Evolutionary conservation across 305 asterid genomes (phyloP), one percentile per base, ranked within the genome.

Genomic region (Caryopteris hybrid): DNA sequence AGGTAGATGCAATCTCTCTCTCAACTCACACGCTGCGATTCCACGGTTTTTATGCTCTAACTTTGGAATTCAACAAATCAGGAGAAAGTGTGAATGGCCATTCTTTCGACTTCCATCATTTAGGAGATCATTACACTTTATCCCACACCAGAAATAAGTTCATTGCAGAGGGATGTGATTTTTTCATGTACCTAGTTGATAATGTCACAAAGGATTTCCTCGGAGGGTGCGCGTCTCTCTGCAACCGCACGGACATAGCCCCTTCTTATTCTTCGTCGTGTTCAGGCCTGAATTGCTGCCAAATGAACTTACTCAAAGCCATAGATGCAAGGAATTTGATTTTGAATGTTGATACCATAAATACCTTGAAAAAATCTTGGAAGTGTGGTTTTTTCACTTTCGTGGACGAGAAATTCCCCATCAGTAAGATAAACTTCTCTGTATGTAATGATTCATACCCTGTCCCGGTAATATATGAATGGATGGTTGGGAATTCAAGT

Each of bases 281-380:
- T 27, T 76, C 74, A 12, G 76, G 74, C 46, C 21, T 74, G 25
- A 59, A 71, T 43, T 81, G 86, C 73, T 78, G 86, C 72, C 67
- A 70, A n/a, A 72, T 69, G 14, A 46, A 41, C 31, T 21, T 81
- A 3, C 50, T 50, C 1, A 61, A 45, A n/a, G n/a, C n/a, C n/a
- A n/a, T n/a, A 59, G 61, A 66, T 46, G 16, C 71, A 17, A 61
- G 55, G 2, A 10, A 13, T 0, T 0, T 55, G 10, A 21, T 0
- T 0, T 0, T 69, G 17, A 43, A 23, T 73, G 63, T 51, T 14
- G 69, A 61, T 42, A 75, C 78, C 11, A 72, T 82, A 43, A 65
- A 74, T 48, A 74, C 79, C 6, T 18, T 0, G 43, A 2, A 51
- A 0, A 55, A 53, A 39, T 38, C 73, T 0, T 65, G 81, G 82